Evolutionary conservation across 1,284 basidiomycete species (phyloP).

Genomic region (Naganishia liquefaciens): DNA sequence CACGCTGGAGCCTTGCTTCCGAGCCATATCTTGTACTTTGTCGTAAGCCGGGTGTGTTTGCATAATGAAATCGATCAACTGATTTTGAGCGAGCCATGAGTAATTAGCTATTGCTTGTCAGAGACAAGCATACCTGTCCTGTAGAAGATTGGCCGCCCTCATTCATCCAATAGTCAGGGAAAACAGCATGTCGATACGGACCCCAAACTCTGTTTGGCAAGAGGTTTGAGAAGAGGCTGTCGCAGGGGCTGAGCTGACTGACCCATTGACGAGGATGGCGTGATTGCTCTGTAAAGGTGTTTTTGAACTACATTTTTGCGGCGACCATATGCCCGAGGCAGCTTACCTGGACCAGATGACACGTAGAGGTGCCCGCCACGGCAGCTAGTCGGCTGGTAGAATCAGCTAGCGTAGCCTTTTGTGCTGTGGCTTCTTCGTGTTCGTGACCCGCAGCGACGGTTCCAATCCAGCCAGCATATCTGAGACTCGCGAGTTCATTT

Average conservation of each 20-base stretch:
- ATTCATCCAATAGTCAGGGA: slow-evolving; percentile 98
- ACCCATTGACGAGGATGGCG: slow-evolving; percentile 81
- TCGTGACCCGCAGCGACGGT: slow-evolving; percentile 78
- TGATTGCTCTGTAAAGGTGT: slow-evolving; percentile 58
- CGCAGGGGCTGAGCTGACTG: slow-evolving; percentile 28
- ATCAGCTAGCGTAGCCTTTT: slow-evolving; percentile 65
- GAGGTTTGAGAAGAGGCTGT: neutral
- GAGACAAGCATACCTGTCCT: slow-evolving; percentile 66
- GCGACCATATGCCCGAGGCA: too few species aligned
- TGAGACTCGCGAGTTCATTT: slow-evolving; percentile 42
- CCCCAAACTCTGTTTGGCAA: slow-evolving; percentile 64
- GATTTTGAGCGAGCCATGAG: too few species aligned
- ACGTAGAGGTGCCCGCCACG: slow-evolving; percentile 93
- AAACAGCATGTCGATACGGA: slow-evolving; percentile 79
- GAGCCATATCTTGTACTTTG: slow-evolving; percentile 63
- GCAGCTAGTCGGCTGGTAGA: slow-evolving; percentile 82
- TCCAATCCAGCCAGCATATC: slow-evolving; percentile 98
- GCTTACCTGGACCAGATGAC: slow-evolving; percentile 78
- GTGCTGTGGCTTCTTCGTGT: slow-evolving; percentile 51
- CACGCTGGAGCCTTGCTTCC: slow-evolving; percentile 54
- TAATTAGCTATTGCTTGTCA: too few species aligned
- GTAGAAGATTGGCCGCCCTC: slow-evolving; percentile 98
- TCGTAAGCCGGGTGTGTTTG: slow-evolving; percentile 85
- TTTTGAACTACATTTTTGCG: neutral
- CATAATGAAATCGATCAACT: slow-evolving; percentile 93